A percentile compares a stretch with the other conserved stretches of the same genome.
Evolutionary conservation across 2,329 filamentous ascomycete genomes (phyloP).

Genomic region (Ampelomyces quisqualis): DNA sequence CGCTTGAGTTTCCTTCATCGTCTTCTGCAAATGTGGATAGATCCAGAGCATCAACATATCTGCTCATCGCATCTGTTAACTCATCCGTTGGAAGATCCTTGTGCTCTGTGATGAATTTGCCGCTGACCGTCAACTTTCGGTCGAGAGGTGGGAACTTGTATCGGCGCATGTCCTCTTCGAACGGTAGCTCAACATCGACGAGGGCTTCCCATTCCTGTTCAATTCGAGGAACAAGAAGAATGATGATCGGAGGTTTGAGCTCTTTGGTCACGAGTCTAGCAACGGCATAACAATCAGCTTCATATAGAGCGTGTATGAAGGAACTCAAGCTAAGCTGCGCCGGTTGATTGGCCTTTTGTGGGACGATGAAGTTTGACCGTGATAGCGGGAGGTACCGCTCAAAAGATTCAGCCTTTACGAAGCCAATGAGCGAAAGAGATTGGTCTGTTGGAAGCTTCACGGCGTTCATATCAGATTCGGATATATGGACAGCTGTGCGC

Average conservation of each 20-base stretch:
- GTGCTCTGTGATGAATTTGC: constrained; percentile 76
- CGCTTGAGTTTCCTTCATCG: constrained; percentile 64
- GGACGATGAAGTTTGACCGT: constrained; percentile 73
- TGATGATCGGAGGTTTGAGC: constrained; percentile 71
- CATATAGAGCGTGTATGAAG: constrained; percentile 81
- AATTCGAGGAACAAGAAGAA: constrained; percentile 78
- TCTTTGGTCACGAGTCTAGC: constrained; percentile 85
- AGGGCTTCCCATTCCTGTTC: constrained; percentile 80
- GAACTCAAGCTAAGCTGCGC: constrained; percentile 84
- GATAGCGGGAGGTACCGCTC: constrained; percentile 85
- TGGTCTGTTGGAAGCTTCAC: constrained; percentile 80
- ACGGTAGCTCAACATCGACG: constrained; percentile 86
- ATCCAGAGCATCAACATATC: constrained; percentile 93
- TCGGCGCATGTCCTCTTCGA: constrained; percentile 85
- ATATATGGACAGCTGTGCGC: constrained; percentile 85
- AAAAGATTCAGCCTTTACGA: constrained; percentile 75
- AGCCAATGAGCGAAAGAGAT: constrained; percentile 80
- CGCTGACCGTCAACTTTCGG: constrained; percentile 81
- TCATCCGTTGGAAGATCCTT: constrained; percentile 76
- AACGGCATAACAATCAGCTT: constrained; percentile 81
- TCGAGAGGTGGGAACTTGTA: constrained; percentile 92
- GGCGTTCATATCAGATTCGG: constrained; percentile 79
- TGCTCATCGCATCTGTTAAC: constrained; percentile 77
- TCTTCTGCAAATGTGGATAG: constrained; percentile 69
- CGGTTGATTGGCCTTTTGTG: constrained; percentile 75